These are phyloP conservation scores for Coemansia furcata DNA, from an alignment of 192 early-diverging fungal species.

Conservation along the genomic window DNA sequence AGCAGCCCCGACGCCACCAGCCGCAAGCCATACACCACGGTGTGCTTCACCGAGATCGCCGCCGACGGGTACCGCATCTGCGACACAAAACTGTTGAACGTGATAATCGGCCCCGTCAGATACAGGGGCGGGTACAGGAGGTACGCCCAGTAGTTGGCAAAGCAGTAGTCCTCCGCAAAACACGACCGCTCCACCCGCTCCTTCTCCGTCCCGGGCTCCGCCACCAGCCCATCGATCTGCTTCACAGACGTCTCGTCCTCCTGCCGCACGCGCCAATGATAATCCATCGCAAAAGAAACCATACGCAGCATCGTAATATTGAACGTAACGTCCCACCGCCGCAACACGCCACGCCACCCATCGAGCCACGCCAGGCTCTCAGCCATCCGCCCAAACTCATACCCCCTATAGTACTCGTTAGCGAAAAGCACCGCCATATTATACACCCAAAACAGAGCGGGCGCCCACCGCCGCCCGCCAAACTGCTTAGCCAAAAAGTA, in stretches of 20 bases:
- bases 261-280: constrained; percentile 72
- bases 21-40: constrained; percentile 63
- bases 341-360: constrained; percentile 62
- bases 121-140: constrained; percentile 89
- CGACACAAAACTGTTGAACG: constrained; percentile 88
- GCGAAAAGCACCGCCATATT: constrained; percentile 76
- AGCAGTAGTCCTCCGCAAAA: constrained; percentile 68
- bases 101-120: constrained; percentile 91
- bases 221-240: constrained; percentile 15
- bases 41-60: constrained; percentile 2
- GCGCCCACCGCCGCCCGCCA: constrained; percentile 57
- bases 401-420: constrained; percentile 76
- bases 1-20: constrained; percentile 62
- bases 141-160: constrained; percentile 76
- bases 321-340: constrained; percentile 86
- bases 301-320: constrained; percentile 88
- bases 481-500: constrained; percentile 61
- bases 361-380: constrained; percentile 67
- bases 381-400: constrained; percentile 59
- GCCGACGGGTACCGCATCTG: constrained; percentile 66
- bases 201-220: constrained; percentile 48
- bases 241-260: constrained; percentile 23
- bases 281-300: constrained; percentile 93
- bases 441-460: constrained; percentile 76
- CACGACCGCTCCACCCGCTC: constrained; percentile 60